Evolutionary conservation across 352 stramenopile genomes (phyloP), one percentile per base, ranked within the genome.

Genomic region (Phytophthora multivora): DNA sequence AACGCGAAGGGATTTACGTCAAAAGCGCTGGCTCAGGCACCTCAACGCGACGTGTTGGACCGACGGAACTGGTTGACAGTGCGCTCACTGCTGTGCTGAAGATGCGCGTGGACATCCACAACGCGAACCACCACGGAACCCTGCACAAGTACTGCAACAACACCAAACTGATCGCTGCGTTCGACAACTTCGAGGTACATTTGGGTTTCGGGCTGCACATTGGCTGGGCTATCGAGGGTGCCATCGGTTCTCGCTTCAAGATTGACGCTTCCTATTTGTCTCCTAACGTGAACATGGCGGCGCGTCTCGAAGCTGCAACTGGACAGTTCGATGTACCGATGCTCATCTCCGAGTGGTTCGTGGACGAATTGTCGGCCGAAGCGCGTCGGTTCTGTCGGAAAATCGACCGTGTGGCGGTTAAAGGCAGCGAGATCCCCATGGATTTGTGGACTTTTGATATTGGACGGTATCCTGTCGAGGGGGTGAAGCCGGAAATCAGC

Each of bases 221-320:
- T 15, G 97, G 97, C 12, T 99, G 97, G 97, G 97, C 97, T 0
- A 99, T 99, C 38, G 97, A 99, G 79, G 97, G 97, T 21, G 96
- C 97, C 1, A 98, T 99, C 52, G 97, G 97, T 23, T 98, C 92
- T 15, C 72, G 93, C 25, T 98, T 98, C 82, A 99, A 99, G 72
- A 98, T 99, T 46, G 97, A 99, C 76, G 97, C 97, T 25, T 99
- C 96, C 1, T 99, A 99, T 59, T 71, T 99, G 1, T 98, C 93
- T 3, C 96, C 97, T 5, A 96, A 99, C 68, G 97, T 99, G 10
- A 99, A 99, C 75, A 98, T 99, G 95, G 95, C 97, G 3, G 94
- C 66, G 4, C 87, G 97, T 45, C 89, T 99, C 53, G 97, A 98
- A 74, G 96, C 93, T 45, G 96, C 96, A 13, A 98, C 91, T 5